phyloP scores from a whole-genome alignment of 2,329 filamentous ascomycete species.

The Massarina eburnea region DNA sequence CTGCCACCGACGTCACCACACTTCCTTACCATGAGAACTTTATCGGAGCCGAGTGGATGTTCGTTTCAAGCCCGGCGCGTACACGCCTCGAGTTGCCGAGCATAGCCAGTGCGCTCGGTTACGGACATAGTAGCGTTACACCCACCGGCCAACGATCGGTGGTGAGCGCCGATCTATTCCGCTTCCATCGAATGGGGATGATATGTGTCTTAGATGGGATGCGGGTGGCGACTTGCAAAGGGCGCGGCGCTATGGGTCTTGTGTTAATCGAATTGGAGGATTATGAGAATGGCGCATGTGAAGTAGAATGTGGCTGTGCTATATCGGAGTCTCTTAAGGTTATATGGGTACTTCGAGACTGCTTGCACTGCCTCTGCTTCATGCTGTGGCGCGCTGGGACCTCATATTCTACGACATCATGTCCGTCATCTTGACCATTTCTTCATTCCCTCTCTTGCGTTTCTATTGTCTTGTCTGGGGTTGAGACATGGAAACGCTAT shows the following conservation, averaged over 20 bases:
- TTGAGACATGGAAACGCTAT: conserved; percentile 16
- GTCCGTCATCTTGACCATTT: not conserved
- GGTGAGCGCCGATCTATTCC: conserved; percentile 6
- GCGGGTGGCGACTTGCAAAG: conserved; percentile 3
- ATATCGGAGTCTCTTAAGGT: conserved; percentile 1
- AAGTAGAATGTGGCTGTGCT: conserved; percentile 1
- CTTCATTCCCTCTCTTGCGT: conserved; percentile 1
- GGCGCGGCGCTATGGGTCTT: conserved; percentile 1
- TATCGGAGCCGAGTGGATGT: not conserved
- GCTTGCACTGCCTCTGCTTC: conserved; percentile 4
- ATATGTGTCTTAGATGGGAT: conserved; percentile 10
- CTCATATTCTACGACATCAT: conserved; percentile 1
- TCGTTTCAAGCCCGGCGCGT: not conserved
- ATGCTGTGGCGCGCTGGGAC: conserved; percentile 3
- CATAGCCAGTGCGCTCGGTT: conserved; percentile 6
- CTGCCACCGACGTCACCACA: conserved; percentile 14
- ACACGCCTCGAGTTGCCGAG: not conserved
- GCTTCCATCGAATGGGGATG: conserved; percentile 6
- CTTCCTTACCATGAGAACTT: conserved; percentile 2
- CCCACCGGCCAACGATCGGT: conserved; percentile 10
- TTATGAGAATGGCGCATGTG: not conserved
- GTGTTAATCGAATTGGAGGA: not conserved
- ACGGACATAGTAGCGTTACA: conserved; percentile 10
- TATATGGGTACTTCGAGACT: conserved; percentile 5
- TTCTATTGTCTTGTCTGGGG: not conserved